Evolutionary conservation across 768 basidiomycete genomes (phyloP), one percentile per base, ranked within the genome.

Genomic region (Phylloporus rhodoxanthus): DNA sequence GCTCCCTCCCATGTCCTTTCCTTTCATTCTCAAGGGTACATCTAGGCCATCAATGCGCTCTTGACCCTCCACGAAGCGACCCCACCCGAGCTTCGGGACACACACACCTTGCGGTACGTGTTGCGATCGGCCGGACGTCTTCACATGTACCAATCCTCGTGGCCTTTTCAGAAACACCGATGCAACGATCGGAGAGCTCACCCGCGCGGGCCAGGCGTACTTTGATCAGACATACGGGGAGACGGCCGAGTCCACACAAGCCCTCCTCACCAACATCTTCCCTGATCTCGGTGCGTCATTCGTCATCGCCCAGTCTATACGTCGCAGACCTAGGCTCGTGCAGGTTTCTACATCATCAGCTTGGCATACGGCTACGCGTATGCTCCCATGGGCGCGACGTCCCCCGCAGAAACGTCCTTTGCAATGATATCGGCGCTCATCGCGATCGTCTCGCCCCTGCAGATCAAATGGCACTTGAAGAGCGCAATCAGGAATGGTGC

Each of bases 401-500:
- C 77, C 1, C 65, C 70, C 2, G 58, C 76, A 34, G 82, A 86
- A 58, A 79, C 80, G 1, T 79, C 81, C 2, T 85, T 76, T 58
- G 70, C 75, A 13, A 64, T 84, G 55, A 76, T 84, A n/a, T 74
- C 82, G 11, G 75, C 81, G 0, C 72, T 84, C 40, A 78, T 86
- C 57, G 75, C 79, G 4, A 72, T 70, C 48, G 82, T 85, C 59
- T 76, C 80, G 29, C 81, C 83, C 0, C 75, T 70, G 33, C 84
- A 86, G 58, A 77, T 81, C 26, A 66, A 54, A n/a, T 86, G 84
- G 84, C 84, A 85, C 57, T 68, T 85, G 20, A 68, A 71, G 11
- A 78, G 78, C 14, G 81, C 83, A 3, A 68, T 71, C 36, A 69
- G 80, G 45, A 70, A 72, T 38, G 82, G 82, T 3, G 83, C 82